phyloP scores from a whole-genome alignment of 352 stramenopile genomes.

The Phytopythium cucurbitacearum region DNA sequence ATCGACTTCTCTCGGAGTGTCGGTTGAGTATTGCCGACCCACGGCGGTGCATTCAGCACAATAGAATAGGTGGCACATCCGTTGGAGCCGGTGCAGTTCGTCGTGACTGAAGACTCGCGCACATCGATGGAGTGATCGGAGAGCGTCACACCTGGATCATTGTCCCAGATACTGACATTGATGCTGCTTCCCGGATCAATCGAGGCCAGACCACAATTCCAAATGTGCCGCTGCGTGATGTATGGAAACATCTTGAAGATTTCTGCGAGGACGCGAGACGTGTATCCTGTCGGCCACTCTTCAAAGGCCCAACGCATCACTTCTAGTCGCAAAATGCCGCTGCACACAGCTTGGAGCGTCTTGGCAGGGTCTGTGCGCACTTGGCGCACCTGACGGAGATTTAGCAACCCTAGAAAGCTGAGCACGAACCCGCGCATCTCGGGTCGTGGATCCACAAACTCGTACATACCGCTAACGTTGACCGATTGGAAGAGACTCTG shows the following conservation, averaged over 20 bases:
- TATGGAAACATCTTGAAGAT: constrained; percentile 51
- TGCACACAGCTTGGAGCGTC: constrained; percentile 45
- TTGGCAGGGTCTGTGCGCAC: constrained; percentile 30
- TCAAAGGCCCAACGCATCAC: constrained; percentile 57
- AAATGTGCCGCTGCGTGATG: constrained; percentile 42
- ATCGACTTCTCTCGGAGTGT: constrained; percentile 12
- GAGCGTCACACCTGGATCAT: constrained; percentile 65
- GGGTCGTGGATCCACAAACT: constrained; percentile 31
- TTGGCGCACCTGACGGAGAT: constrained; percentile 38
- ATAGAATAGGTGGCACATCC: constrained; percentile 36
- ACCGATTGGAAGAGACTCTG: constrained; percentile 5
- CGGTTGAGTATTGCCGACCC: constrained; percentile 5
- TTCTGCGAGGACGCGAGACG: constrained; percentile 34
- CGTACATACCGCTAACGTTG: constrained; percentile 10
- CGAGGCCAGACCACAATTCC: constrained; percentile 55
- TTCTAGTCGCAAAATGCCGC: constrained; percentile 46
- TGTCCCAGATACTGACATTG: constrained; percentile 73
- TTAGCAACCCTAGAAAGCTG: constrained; percentile 63
- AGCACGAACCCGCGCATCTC: constrained; percentile 53
- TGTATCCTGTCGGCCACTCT: constrained; percentile 48
- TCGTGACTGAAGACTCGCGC: constrained; percentile 11
- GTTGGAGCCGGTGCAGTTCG: neutral
- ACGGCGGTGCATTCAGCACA: constrained; percentile 62
- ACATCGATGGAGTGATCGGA: constrained; percentile 35
- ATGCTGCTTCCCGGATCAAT: constrained; percentile 39